Evolutionary conservation across 2,329 filamentous ascomycete genomes (phyloP).

Genomic region (Penicillium sp.): DNA sequence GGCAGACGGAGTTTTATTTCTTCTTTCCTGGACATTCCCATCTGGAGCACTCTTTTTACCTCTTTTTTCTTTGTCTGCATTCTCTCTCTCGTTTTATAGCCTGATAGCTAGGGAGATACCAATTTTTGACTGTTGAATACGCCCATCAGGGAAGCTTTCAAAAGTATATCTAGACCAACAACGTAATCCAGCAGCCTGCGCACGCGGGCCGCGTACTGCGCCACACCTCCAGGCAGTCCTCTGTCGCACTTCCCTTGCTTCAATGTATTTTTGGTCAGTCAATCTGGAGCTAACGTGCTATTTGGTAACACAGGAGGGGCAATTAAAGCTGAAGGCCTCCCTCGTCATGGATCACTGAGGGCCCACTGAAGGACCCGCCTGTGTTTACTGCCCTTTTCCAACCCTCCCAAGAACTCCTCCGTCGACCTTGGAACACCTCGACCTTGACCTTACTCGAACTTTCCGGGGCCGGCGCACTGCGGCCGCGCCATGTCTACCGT

Average conservation of each 20-base stretch:
- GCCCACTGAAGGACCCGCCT: slow-evolving; percentile 16
- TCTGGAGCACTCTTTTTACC: slow-evolving; percentile 14
- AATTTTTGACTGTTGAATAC: slow-evolving; percentile 21
- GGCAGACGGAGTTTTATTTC: slow-evolving; percentile 14
- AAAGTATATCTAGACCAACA: background rate
- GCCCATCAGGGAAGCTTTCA: background rate
- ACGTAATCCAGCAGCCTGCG: slow-evolving; percentile 8
- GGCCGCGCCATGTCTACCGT: slow-evolving; percentile 26
- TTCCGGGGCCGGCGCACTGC: slow-evolving; percentile 24
- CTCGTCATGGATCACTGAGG: slow-evolving; percentile 7
- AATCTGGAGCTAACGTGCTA: slow-evolving; percentile 3
- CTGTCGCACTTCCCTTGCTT: slow-evolving; percentile 15
- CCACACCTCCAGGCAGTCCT: slow-evolving; percentile 24
- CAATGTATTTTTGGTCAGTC: background rate
- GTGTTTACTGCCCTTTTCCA: slow-evolving; percentile 15
- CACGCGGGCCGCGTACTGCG: slow-evolving; percentile 20
- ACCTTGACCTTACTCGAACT: background rate
- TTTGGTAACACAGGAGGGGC: background rate
- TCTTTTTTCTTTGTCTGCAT: slow-evolving; percentile 3
- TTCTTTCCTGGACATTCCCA: slow-evolving; percentile 15
- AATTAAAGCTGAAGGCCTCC: background rate
- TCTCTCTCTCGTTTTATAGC: slow-evolving; percentile 3
- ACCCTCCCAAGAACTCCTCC: background rate
- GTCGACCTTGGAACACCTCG: background rate
- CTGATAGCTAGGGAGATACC: slow-evolving; percentile 27